Base-by-base conservation (phyloP, 2,329 filamentous ascomycete genomes). In the Calonectria leucothoes region DNA sequence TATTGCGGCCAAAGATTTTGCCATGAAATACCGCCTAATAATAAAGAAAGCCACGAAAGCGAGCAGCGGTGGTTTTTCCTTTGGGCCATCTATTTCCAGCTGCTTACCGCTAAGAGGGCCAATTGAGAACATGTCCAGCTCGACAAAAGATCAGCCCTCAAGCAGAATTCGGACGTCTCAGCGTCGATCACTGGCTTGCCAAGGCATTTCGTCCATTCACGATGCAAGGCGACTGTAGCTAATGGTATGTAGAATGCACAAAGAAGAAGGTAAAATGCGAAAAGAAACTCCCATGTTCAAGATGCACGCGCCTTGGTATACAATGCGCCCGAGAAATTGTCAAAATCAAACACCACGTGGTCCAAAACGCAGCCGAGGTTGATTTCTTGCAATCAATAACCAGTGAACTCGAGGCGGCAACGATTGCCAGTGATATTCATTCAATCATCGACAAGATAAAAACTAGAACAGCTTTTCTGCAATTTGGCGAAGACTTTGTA, bases 251-350 rank as follows among this genome's bases (percentile, higher is more conserved):
- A 70, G 69, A 66, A 37, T 70, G 69, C 61, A 70, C 69, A 6
- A 48, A 31, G 31, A 42, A 49, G 15, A 71, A 71, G 25, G 49
- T 66, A 2, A 66, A 59, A 27, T 71, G 69, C 20, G 61, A 66
- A 14, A 71, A 71, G n/a, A 27, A 57, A 33, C 29, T 59, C 5
- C 69, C 69, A 2, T 71, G 69, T 31, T 48, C 69, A 5, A 52
- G 69, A 14, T 71, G 69, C 37, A 10, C 20, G 4, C 59, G 61
- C 23, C n/a, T 49, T 6, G 49, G 61, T 7, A 3, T 71, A 1
- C 33, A 33, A 29, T 71, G 69, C 59, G 29, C 61, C 3, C 35
- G 69, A 4, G 69, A 71, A 39, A 33, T 55, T 17, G 69, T 71
- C 29, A 51, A 45, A 2, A 45, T 71, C 33, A 51, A 25, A 20